Conservation (phyloP, 1,284 basidiomycete genomes). For the Marasmius tenuissimus region DNA sequence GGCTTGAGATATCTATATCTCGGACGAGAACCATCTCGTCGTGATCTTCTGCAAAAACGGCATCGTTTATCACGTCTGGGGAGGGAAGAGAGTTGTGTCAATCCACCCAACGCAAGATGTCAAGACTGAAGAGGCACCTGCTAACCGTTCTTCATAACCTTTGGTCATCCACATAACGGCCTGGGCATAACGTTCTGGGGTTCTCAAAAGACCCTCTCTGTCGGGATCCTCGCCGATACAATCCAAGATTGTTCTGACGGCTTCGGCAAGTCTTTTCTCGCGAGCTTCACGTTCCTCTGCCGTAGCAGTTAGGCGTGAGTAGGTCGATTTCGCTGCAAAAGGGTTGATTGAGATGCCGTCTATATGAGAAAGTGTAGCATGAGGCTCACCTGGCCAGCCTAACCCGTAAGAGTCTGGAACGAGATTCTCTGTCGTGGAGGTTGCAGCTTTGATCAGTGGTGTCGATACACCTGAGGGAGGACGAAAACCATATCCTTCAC, state of each 20-base stretch:
- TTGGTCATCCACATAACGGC: slow-evolving; percentile 99
- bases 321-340: slow-evolving; percentile 81
- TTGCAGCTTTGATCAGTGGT: slow-evolving; percentile 38
- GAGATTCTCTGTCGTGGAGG: slow-evolving; percentile 16
- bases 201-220: slow-evolving; percentile 87
- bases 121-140: slow-evolving; percentile 50
- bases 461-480: slow-evolving; percentile 67
- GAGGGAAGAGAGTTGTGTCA: background rate
- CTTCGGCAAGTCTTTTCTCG: slow-evolving; percentile 78
- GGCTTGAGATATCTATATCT: slow-evolving; percentile 95
- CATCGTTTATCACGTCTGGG: slow-evolving; percentile 96
- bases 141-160: slow-evolving; percentile 94
- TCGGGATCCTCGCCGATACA: slow-evolving; percentile 99
- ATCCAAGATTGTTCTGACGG: slow-evolving; percentile 91
- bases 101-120: slow-evolving; percentile 10
- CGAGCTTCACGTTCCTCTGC: slow-evolving; percentile 71
- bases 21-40: slow-evolving; percentile 99
- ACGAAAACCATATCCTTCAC: slow-evolving; percentile 83
- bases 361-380: background rate
- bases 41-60: slow-evolving; percentile 98
- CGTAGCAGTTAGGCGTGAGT: slow-evolving; percentile 81
- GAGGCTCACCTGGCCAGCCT: slow-evolving; percentile 84
- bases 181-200: slow-evolving; percentile 96
- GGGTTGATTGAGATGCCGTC: slow-evolving; percentile 12
- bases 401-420: slow-evolving; percentile 77